Percentiles rank a stretch among this genome's conserved stretches.
These are phyloP conservation scores for Ajuga reptans DNA, from an alignment of 305 asterid species.

Conservation along the genomic window DNA sequence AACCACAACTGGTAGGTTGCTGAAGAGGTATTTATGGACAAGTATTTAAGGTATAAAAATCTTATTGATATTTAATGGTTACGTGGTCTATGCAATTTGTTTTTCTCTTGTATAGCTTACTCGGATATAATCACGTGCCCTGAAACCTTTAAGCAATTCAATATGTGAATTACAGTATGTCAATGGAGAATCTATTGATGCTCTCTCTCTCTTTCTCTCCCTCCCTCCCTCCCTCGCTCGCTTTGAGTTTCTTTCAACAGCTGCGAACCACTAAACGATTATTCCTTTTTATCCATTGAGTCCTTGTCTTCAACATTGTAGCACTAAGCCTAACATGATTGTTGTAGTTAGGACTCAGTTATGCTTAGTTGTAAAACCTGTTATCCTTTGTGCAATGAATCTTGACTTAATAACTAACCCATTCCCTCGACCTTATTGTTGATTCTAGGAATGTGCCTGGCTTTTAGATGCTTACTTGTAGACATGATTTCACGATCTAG, in stretches of 20 bases:
- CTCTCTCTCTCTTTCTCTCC: not conserved
- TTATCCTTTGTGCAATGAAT: conserved; percentile 6
- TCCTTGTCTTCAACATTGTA: conserved; percentile 10
- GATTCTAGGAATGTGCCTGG: not conserved
- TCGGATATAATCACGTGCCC: not conserved
- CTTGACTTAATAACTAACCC: conserved; percentile 1
- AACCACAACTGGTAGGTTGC: not conserved
- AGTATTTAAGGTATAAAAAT: not conserved
- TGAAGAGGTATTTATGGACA: not conserved
- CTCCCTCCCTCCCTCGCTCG: not conserved
- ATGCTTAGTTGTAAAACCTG: not conserved
- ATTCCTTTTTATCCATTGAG: not conserved
- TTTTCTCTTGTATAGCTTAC: not conserved
- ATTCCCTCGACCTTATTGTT: not conserved
- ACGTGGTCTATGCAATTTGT: not conserved
- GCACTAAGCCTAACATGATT: not conserved
- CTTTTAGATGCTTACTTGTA: not conserved
- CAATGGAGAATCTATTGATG: not conserved
- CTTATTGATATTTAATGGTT: not conserved
- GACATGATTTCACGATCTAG: not conserved
- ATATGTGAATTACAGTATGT: not conserved
- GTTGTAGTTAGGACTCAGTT: not conserved
- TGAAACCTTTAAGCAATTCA: not conserved
- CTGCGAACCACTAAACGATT: not conserved
- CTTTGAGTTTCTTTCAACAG: not conserved